These are phyloP conservation scores for Botryotinia narcissicola DNA, from an alignment of 2,329 filamentous ascomycete species.

Conservation along the genomic window DNA sequence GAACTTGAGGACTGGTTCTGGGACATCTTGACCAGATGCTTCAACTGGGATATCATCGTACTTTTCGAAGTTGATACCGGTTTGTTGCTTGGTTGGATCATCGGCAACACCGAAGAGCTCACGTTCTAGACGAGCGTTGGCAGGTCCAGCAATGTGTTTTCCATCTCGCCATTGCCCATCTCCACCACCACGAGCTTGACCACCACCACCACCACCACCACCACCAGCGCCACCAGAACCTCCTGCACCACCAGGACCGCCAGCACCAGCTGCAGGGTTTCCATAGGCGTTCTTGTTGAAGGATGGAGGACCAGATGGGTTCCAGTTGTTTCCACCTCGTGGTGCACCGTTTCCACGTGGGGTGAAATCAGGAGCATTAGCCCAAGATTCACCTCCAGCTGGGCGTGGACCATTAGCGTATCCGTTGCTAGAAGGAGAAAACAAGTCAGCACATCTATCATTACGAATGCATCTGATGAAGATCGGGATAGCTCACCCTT, in stretches of 20 bases:
- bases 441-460: constrained; percentile 25
- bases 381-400: constrained; percentile 37
- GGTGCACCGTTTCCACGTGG: constrained; percentile 35
- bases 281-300: constrained; percentile 60
- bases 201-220: constrained; percentile 43
- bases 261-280: constrained; percentile 37
- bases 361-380: constrained; percentile 41
- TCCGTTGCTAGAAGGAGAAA: constrained; percentile 46
- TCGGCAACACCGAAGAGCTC: constrained; percentile 91
- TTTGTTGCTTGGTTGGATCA: constrained; percentile 92
- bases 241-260: constrained; percentile 26
- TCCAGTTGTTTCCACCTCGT: constrained; percentile 42
- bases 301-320: constrained; percentile 25
- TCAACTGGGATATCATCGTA: constrained; percentile 99
- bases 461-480: not conserved
- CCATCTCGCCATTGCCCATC: constrained; percentile 96
- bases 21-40: constrained; percentile 89
- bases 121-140: constrained; percentile 86
- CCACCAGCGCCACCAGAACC: constrained; percentile 32
- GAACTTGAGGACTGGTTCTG: constrained; percentile 87
- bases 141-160: constrained; percentile 88
- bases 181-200: constrained; percentile 71
- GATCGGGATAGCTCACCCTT: constrained; percentile 48
- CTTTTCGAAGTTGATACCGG: constrained; percentile 99
- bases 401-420: constrained; percentile 40